A percentile compares a stretch with the other conserved stretches of the same genome.
Evolutionary conservation across 2,329 filamentous ascomycete species (phyloP).

Genomic region (Trichophyton verrucosum): DNA sequence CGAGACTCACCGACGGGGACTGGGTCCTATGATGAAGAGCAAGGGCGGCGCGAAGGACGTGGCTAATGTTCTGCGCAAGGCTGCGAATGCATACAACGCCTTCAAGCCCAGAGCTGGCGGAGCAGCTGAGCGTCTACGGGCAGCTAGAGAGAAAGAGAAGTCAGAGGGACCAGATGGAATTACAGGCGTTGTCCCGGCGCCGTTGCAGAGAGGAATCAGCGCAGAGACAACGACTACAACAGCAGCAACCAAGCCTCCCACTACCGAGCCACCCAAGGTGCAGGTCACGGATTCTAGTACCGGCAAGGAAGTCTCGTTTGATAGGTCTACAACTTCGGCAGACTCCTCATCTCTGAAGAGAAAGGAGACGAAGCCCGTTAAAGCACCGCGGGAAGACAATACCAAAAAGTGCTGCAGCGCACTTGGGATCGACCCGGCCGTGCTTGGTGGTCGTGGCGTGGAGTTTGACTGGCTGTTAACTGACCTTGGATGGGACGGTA

Average conservation of each 20-base stretch:
- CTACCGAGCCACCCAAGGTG: conserved; percentile 25
- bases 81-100: conserved; percentile 54
- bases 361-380: conserved; percentile 22
- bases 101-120: conserved; percentile 86
- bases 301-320: conserved; percentile 13
- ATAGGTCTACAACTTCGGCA: conserved; percentile 11
- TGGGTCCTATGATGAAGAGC: conserved; percentile 83
- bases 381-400: conserved; percentile 56
- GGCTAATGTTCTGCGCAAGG: conserved; percentile 66
- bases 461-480: conserved; percentile 75
- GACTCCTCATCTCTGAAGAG: conserved; percentile 10
- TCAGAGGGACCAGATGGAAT: conserved; percentile 73
- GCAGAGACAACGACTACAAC: conserved; percentile 10
- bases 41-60: conserved; percentile 58
- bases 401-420: conserved; percentile 66
- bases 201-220: conserved; percentile 36
- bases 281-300: conserved; percentile 27
- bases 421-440: conserved; percentile 61
- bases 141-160: conserved; percentile 42
- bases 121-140: conserved; percentile 64
- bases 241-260: conserved; percentile 19
- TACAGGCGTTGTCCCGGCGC: conserved; percentile 73
- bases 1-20: conserved; percentile 54
- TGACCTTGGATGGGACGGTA: conserved; percentile 79
- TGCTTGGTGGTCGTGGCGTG: conserved; percentile 63